These are phyloP conservation scores for Colletotrichum tabaci DNA, from an alignment of 2,329 filamentous ascomycete genomes.

Conservation along the genomic window DNA sequence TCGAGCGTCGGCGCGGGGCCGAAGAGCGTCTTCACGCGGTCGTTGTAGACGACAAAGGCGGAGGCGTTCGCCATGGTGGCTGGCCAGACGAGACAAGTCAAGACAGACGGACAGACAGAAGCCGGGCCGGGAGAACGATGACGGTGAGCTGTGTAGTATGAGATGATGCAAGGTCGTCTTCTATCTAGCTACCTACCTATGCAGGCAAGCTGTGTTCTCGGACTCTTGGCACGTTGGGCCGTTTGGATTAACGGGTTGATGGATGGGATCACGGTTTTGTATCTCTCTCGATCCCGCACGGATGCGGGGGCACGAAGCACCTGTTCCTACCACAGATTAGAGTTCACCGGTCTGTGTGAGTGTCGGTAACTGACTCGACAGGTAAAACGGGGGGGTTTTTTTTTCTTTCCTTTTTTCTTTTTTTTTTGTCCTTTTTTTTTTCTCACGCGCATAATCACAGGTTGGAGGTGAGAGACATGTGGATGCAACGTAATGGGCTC, in stretches of 20 bases:
- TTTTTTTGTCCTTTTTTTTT: too few species aligned
- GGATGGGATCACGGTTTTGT: slow-evolving; percentile 11
- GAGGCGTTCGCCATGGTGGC: slow-evolving; percentile 23
- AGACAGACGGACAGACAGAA: too few species aligned
- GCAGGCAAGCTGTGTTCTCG: slow-evolving; percentile 11
- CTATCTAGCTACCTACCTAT: too few species aligned
- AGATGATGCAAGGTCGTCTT: background rate
- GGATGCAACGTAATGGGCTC: background rate
- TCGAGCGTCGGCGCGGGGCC: slow-evolving; percentile 54
- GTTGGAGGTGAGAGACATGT: background rate
- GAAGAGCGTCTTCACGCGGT: slow-evolving; percentile 46
- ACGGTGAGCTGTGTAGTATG: background rate
- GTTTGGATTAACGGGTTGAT: background rate
- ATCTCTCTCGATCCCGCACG: background rate
- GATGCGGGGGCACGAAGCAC: slow-evolving; percentile 26
- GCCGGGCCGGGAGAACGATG: background rate
- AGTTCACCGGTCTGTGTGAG: slow-evolving; percentile 2
- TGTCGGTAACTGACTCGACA: slow-evolving; percentile 15
- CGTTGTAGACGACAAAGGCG: slow-evolving; percentile 33
- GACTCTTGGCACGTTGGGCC: background rate
- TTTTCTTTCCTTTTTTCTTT: too few species aligned
- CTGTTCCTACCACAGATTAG: slow-evolving; percentile 19
- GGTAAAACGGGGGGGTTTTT: background rate
- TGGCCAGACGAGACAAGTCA: too few species aligned
- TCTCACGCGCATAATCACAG: background rate